phyloP scores from a whole-genome alignment of 768 basidiomycete genomes.

The Boletus bicolor region DNA sequence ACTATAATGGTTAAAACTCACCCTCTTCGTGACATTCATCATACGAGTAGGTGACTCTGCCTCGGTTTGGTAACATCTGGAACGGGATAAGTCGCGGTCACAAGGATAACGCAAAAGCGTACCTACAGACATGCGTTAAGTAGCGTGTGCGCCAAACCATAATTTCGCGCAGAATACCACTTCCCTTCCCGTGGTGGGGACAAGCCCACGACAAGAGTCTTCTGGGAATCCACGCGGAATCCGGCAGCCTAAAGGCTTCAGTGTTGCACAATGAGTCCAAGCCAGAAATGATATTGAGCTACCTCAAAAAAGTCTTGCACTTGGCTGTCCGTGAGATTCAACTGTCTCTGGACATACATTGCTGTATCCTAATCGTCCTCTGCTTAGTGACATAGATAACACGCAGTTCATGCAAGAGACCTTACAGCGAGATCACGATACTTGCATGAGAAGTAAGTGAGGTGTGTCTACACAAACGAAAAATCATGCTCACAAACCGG shows the following conservation, averaged over 20 bases:
- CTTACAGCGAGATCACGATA: conserved; percentile 41
- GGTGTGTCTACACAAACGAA: not conserved
- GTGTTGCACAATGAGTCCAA: not conserved
- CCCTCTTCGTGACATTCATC: conserved; percentile 21
- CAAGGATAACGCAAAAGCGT: not conserved
- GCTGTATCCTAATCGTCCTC: conserved; percentile 38
- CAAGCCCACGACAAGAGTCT: conserved; percentile 43
- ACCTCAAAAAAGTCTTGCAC: conserved; percentile 49
- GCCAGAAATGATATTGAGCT: not conserved
- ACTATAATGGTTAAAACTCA: conserved; percentile 1
- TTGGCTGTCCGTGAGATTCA: conserved; percentile 36
- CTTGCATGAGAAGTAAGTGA: conserved; percentile 22
- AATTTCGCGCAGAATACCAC: conserved; percentile 39
- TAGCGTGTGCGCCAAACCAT: conserved; percentile 41
- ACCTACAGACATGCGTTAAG: conserved; percentile 38
- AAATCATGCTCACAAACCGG: conserved; percentile 28
- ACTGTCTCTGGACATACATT: conserved; percentile 41
- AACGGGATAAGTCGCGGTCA: not conserved
- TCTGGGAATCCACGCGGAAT: conserved; percentile 39
- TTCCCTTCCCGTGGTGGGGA: conserved; percentile 37
- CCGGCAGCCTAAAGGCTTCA: conserved; percentile 30
- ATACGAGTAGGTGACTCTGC: conserved; percentile 29
- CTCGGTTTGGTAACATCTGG: conserved; percentile 44
- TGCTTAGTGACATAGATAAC: not conserved
- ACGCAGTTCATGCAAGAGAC: not conserved